Evolutionary conservation across 208 protist genomes (phyloP).

Genomic region (Porcisia deanei): DNA sequence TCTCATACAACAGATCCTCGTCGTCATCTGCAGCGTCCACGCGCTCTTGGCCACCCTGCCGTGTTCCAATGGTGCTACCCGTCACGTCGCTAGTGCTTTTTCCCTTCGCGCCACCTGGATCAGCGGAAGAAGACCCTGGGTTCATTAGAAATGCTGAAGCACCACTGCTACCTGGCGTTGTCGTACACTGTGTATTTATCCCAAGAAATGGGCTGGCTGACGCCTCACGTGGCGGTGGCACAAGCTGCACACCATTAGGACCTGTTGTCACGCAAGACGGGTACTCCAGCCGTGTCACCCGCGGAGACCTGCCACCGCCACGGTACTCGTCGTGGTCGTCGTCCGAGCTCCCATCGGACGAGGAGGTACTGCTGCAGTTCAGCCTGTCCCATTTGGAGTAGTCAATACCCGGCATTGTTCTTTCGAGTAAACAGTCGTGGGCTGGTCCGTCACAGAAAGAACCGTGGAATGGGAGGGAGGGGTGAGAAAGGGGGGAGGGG

Average conservation of each 20-base stretch:
- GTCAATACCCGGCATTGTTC: slow-evolving; percentile 56
- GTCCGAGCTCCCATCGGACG: not conserved
- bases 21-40: slow-evolving; percentile 36
- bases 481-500: not conserved
- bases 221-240: slow-evolving; percentile 31
- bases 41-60: not conserved
- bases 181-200: too few species aligned
- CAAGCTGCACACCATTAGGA: slow-evolving; percentile 54
- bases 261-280: slow-evolving; percentile 70
- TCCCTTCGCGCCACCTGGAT: too few species aligned
- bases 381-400: slow-evolving; percentile 88
- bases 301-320: slow-evolving; percentile 11
- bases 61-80: too few species aligned
- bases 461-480: not conserved
- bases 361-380: slow-evolving; percentile 29
- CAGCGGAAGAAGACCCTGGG: not conserved
- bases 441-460: too few species aligned
- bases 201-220: slow-evolving; percentile 50
- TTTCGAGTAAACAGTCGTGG: too few species aligned
- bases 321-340: not conserved
- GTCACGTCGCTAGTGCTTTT: not conserved
- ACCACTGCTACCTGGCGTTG: not conserved
- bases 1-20: slow-evolving; percentile 58
- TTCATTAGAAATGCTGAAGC: not conserved
- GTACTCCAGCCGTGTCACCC: slow-evolving; percentile 59